Evolutionary conservation across 352 stramenopile genomes (phyloP), one percentile per base, ranked within the genome.

Genomic region (Globisporangium spinosum): DNA sequence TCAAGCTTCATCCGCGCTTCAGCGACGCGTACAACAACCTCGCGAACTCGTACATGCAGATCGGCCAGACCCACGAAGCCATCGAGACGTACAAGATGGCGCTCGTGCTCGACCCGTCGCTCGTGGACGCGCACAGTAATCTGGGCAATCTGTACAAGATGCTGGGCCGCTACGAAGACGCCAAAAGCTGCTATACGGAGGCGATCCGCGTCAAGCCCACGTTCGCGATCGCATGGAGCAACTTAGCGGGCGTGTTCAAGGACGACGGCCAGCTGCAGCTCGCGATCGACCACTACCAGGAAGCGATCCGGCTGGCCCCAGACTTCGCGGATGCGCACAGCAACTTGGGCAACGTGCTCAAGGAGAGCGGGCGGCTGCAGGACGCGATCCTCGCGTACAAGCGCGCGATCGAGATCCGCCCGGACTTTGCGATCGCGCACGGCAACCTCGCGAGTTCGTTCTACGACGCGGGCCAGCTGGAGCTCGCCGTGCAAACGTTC

Each of bases 81-180:
- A 89, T 98, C 22, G 89, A 97, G 72, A 98, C 91, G 56, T 98
- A 98, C 83, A 91, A 98, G 72, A 97, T 98, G 89, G 94, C 92
- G 49, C 75, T 98, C 1, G 78, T 97, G 58, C 73, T 96, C 3
- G 79, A 97, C 55, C 94, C 91, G 45, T 80, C 80, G 40, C 78
- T 98, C 15, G 91, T 98, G 20, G 94, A 98, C 65, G 94, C 94
- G n/a, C 91, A 98, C 70, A 94, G 81, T 56, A 98, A 98, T 67
- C 68, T 98, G n/a, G 95, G 92, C 25, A 98, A 98, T 66, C 73
- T 98, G 27, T 95, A 97, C 74, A 98, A 98, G 70, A 83, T 90
- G 15, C 85, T 97, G 74, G 89, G 89, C 3, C 76, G 81, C 0
- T 73, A 92, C 25, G 87, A 95, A 25, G 88, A 96, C n/a, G 91